Conservation (phyloP, 2,329 filamentous ascomycete genomes). For the Thermomyces lanuginosus region DNA sequence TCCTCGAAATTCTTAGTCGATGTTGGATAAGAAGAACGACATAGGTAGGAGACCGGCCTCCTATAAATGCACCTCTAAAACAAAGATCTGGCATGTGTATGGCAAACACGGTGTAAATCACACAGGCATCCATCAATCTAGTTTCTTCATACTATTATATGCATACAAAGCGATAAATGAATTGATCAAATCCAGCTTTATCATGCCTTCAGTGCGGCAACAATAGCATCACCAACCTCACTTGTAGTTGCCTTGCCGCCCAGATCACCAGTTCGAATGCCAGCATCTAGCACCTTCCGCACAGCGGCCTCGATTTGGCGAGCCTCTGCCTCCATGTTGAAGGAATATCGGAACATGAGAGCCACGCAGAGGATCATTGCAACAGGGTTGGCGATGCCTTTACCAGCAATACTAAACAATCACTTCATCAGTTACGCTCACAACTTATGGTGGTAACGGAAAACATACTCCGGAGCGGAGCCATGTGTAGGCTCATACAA, state of each 20-base stretch:
- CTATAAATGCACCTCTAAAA: no score
- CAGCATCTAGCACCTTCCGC: conserved; percentile 55
- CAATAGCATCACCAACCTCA: conserved; percentile 62
- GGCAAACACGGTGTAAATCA: no score
- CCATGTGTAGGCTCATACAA: conserved; percentile 90
- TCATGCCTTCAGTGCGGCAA: conserved; percentile 50
- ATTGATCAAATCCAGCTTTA: no score
- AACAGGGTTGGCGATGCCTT: conserved; percentile 75
- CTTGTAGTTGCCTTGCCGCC: conserved; percentile 54
- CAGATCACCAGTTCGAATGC: conserved; percentile 63
- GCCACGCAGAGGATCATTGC: conserved; percentile 78
- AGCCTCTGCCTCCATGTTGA: conserved; percentile 59
- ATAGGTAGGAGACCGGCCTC: no score
- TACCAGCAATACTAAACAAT: conserved; percentile 59
- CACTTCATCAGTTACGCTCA: neutral
- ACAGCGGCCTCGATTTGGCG: conserved; percentile 65
- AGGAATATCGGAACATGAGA: conserved; percentile 86
- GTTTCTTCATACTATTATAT: no score
- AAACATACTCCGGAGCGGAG: conserved; percentile 22
- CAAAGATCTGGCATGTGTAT: no score
- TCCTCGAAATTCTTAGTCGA: no score
- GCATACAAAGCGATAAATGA: no score
- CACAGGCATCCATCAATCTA: no score
- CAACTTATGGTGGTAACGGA: conserved; percentile 1
- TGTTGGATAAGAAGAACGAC: no score